phyloP scores from a whole-genome alignment of 108 stramenopile species.

The Craspedostauros australis region DNA sequence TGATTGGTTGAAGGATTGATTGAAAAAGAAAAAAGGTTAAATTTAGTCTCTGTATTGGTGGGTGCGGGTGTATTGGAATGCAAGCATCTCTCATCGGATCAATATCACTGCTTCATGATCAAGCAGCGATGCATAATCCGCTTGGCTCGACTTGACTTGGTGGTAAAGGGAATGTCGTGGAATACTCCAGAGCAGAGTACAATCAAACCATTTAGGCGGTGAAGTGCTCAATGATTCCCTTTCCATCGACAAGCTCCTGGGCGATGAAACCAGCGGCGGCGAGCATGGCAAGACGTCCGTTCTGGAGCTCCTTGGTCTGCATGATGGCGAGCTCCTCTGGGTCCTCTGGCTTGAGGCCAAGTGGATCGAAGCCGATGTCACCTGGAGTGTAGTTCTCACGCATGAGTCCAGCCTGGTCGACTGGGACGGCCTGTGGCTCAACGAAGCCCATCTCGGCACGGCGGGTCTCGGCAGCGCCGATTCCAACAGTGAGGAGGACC shows the following conservation, averaged over 20 bases:
- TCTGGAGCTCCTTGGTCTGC: constrained; percentile 86
- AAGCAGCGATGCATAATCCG: no score
- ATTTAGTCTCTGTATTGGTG: no score
- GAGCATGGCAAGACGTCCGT: constrained; percentile 90
- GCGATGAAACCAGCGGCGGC: constrained; percentile 81
- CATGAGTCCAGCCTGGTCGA: constrained; percentile 39
- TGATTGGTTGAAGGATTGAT: no score
- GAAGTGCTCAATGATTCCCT: constrained; percentile 71
- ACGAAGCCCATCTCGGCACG: constrained; percentile 61
- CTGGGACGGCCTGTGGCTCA: constrained; percentile 46
- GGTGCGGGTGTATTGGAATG: no score
- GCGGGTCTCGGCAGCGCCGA: constrained; percentile 46
- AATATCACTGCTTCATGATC: no score
- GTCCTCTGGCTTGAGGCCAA: constrained; percentile 71
- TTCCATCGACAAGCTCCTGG: constrained; percentile 72
- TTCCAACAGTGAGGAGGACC: constrained; percentile 42
- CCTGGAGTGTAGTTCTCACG: constrained; percentile 61
- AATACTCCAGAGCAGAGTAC: no score
- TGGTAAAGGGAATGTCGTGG: no score
- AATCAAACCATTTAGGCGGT: constrained; percentile 1
- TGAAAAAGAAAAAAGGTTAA: no score
- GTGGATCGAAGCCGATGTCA: constrained; percentile 84
- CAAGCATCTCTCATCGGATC: no score
- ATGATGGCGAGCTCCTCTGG: constrained; percentile 52
- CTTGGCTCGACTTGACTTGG: no score